Evolutionary conservation across 192 early-diverging fungal species (phyloP).

Genomic region (Umbelopsis vinacea): DNA sequence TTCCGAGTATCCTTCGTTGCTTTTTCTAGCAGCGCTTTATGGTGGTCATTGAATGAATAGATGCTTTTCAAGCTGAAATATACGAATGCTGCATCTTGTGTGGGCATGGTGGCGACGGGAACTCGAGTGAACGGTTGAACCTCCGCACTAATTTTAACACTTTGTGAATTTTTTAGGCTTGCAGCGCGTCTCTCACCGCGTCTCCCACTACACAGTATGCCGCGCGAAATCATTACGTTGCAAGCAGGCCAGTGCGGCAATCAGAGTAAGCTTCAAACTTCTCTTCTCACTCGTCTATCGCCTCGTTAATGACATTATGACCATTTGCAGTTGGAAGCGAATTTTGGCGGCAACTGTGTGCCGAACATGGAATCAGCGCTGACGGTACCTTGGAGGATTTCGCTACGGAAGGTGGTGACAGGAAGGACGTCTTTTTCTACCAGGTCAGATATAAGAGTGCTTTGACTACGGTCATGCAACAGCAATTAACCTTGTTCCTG

Average conservation of each 20-base stretch:
- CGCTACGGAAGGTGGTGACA: slow-evolving; percentile 85
- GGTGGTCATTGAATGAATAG: background rate
- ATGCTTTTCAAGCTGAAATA: background rate
- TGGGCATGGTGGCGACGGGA: background rate
- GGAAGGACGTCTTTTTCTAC: slow-evolving; percentile 99
- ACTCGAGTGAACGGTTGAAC: background rate
- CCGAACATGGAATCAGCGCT: slow-evolving; percentile 94
- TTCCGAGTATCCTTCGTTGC: background rate
- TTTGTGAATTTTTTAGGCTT: background rate
- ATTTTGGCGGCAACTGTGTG: slow-evolving; percentile 94
- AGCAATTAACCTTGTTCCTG: background rate
- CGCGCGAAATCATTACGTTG: slow-evolving; percentile 95
- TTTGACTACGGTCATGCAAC: background rate
- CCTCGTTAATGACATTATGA: background rate
- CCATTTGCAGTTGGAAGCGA: slow-evolving; percentile 79
- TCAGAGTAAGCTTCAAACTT: slow-evolving; percentile 68
- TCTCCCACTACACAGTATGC: slow-evolving; percentile 49
- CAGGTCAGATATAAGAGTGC: slow-evolving; percentile 58
- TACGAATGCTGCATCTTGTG: background rate
- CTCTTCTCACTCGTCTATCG: background rate
- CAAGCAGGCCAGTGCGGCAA: slow-evolving; percentile 98
- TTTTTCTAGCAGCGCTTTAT: background rate
- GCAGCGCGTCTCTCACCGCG: background rate
- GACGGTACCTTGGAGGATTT: slow-evolving; percentile 93
- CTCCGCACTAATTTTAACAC: slow-evolving; percentile 10